Conservation (phyloP, 1,284 basidiomycete genomes). For the Rhizopogon parksii region DNA sequence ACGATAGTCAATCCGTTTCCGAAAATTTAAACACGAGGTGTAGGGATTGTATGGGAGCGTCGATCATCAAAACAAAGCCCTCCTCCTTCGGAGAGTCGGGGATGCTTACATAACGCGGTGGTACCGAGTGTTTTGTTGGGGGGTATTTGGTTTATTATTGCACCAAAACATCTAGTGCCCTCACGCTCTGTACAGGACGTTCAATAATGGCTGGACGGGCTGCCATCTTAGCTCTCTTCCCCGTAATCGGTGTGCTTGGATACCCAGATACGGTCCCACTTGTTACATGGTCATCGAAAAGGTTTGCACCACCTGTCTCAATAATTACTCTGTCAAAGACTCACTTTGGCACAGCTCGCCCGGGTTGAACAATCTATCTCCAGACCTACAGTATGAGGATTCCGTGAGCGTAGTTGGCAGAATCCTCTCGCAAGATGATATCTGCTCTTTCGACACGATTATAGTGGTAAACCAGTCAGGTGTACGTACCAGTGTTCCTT, state of each 20-base stretch:
- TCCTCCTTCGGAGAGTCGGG: no score
- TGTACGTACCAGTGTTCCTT: constrained; percentile 34
- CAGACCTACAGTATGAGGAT: constrained; percentile 28
- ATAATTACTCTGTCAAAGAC: neutral
- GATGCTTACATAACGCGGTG: no score
- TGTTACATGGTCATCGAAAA: constrained; percentile 63
- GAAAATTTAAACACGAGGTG: no score
- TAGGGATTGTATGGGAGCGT: no score
- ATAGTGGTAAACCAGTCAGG: constrained; percentile 63
- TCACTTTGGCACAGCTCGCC: constrained; percentile 34
- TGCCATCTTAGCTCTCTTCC: constrained; percentile 33
- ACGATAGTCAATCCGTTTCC: no score
- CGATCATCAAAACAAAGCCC: no score
- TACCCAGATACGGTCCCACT: constrained; percentile 57
- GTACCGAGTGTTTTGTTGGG: no score
- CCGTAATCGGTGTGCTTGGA: constrained; percentile 36
- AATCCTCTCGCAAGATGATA: constrained; percentile 38
- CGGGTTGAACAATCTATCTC: constrained; percentile 36
- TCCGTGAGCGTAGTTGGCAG: constrained; percentile 29
- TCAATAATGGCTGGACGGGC: constrained; percentile 18
- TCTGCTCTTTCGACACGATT: constrained; percentile 60
- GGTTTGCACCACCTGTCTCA: constrained; percentile 28
- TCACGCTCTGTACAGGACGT: no score
- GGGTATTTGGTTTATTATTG: no score
- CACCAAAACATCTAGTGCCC: no score